Evolutionary conservation across 108 stramenopile genomes (phyloP), one percentile per base, ranked within the genome.

Genomic region (Epipyxis sp.): DNA sequence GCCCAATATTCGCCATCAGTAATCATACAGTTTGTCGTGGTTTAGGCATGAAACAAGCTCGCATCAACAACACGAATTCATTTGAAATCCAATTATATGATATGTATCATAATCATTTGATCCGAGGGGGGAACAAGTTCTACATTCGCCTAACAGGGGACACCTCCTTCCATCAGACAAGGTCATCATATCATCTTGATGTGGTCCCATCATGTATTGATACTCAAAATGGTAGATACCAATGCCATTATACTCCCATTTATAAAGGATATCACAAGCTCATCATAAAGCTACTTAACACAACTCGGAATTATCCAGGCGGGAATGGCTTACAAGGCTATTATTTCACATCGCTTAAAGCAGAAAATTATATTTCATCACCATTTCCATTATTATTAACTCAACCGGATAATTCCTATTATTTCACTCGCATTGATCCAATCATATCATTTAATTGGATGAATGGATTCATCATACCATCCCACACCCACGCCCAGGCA

Each of bases 31-130:
- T 65, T 29, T 29, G 34, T 35, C 61, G 61, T 65, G 61, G 61
- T 65, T 10, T 65, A 10, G 61, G 61, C 25, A 35, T 65, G 13
- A 29, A 37, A 65, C 61, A 65, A 65, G 61, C 34, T 29, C 10
- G 30, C 6, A 32, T 37, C 34, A 29, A 65, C 6, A 3, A 25
- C 6, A 35, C 61, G 13, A 37, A 16, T 32, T 32, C 3, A 3
- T 65, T 65, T 65, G 61, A 65, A 37, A 65, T 65, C 3, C 13
- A 3, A 13, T 65, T 65, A 37, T 25, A 25, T 37, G 61, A 65
- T 65, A 3, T 13, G 6, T 65, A 65, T 65, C 30, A 32, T 16
- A 65, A 65, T 37, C 10, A 25, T 10, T 13, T 65, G 3, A 29
- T 3, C 25, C 30, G 20, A 29, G 61, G 61, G 27, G 61, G 61